Evolutionary conservation across 2,329 filamentous ascomycete genomes (phyloP), one percentile per base, ranked within the genome.

Genomic region (Cytospora paraplurivora): DNA sequence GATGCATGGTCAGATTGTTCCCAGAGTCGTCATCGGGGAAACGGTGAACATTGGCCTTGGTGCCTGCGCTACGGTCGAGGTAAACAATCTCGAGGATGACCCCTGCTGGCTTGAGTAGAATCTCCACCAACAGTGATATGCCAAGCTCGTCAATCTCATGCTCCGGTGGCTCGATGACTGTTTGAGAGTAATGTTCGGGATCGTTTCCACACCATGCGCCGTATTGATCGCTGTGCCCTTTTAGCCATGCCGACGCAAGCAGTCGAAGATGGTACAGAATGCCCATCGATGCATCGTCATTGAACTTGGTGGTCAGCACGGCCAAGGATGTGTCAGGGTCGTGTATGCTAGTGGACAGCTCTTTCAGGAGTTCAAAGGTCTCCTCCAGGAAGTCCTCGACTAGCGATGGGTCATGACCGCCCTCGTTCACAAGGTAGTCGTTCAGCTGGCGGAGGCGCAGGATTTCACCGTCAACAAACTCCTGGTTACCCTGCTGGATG

Each of bases 141-240:
- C 92, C 91, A n/a, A 97, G 79, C 70, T 97, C 88, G 69, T 99
- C 95, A 67, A 98, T 96, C 77, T 98, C 94, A 57, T 88, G 86
- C 69, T 88, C 85, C 17, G 88, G 83, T 0, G 90, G 86, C 73
- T 96, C 89, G 67, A 98, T 87, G 65, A 83, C 84, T 15, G 84
- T 82, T 47, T 82, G 75, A 73, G 90, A 92, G 75, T 95, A 94
- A 32, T 86, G 81, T 15, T 86, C 82, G 41, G 95, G 79, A 56
- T 80, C 80, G 41, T 75, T 72, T n/a, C 76, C 79, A 59, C 86
- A 84, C 73, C 92, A 98, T 8, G 86, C 85, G 68, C 87, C 81
- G 72, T 93, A 97, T 38, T 84, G 80, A 15, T 82, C 83, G 1
- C 85, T 77, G 71, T 93, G 86, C 15, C 87, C 85, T 77, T 92